A percentile compares a stretch with the other conserved stretches of the same genome.
Evolutionary conservation across 2,329 filamentous ascomycete genomes (phyloP).

Genomic region (Stemphylium vesicarium): DNA sequence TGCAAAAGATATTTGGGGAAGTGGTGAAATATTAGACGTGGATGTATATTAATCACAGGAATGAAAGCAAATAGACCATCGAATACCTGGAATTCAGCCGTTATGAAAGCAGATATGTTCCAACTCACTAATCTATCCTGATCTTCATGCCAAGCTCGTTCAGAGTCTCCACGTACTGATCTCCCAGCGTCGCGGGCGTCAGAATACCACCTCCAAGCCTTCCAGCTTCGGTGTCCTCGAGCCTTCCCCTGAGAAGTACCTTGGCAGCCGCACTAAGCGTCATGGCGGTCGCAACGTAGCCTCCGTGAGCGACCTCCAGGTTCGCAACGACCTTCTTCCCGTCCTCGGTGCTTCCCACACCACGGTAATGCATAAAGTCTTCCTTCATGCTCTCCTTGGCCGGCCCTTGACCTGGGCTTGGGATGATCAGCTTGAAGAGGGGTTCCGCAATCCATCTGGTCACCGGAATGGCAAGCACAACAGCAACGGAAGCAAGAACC

Average conservation of each 20-base stretch:
- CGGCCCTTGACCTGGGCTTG: conserved; percentile 41
- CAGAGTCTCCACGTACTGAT: conserved; percentile 69
- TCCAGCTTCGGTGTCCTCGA: conserved; percentile 56
- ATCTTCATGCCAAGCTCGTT: conserved; percentile 67
- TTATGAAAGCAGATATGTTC: no score
- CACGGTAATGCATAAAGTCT: conserved; percentile 69
- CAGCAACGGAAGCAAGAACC: conserved; percentile 52
- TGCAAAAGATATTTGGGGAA: no score
- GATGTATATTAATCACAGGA: no score
- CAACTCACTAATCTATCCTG: conserved; percentile 22
- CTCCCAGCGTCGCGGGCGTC: conserved; percentile 74
- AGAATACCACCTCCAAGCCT: conserved; percentile 70
- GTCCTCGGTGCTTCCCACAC: conserved; percentile 64
- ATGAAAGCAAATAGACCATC: no score
- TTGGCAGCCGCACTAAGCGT: conserved; percentile 69
- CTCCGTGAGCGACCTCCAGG: conserved; percentile 64
- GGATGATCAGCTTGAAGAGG: conserved; percentile 38
- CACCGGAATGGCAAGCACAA: conserved; percentile 59
- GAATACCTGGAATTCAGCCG: no score
- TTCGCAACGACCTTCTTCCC: conserved; percentile 61
- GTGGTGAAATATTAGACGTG: no score
- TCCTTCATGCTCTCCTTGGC: conserved; percentile 60
- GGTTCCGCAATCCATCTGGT: conserved; percentile 54
- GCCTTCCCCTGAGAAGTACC: conserved; percentile 66
- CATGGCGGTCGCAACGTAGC: conserved; percentile 72